Base-by-base conservation (phyloP, 139 green algal species). In the Haematococcus lacustris region DNA sequence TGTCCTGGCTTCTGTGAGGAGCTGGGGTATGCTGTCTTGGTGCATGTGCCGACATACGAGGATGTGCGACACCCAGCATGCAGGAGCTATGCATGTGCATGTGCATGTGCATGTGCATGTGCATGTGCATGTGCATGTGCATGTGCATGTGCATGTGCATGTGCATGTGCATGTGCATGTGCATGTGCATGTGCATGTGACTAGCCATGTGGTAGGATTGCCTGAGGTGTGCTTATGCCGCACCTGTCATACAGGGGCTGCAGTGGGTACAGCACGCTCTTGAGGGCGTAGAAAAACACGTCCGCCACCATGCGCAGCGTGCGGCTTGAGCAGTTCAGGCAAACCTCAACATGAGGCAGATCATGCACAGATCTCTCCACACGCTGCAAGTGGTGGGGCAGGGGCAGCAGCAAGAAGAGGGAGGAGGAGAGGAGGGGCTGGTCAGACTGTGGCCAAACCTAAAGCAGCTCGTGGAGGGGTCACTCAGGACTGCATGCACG, bases 261-360 rank as follows among this genome's bases (percentile, higher is more conserved):
- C 70, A 88, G 89, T 3, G 93, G 93, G 83, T 97, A 88, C 41
- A 98, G 70, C 74, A 97, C 93, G 51, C 89, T 79, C 69, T 93
- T 92, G 26, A 94, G 77, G 30, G 88, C 89, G 65, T 91, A 91
- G 73, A 87, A 89, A 64, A 96, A 93, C 25, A 90, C 83, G 66
- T 92, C 83, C 57, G 65, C 60, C 53, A 80, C 74, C 78, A 87
- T 89, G 53, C 80, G 75, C 69, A 91, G 87, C 61, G 76, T 89
- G 66, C 83, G 83, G 37, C 92, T 84, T 25, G 83, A 92, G 81
- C 91, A 97, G 79, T 95, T 90, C 61, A 97, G 86, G 78, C 90
- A 96, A 26, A 87, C 89, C 76, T 97, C 92, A 5, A 97, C 85
- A 57, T 94, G 77, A 25, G 71, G 78, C 63, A 83, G 84, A 28